Evolutionary conservation across 1,139 yeast genomes (phyloP).

Genomic region (Saccharomyces uvarum): DNA sequence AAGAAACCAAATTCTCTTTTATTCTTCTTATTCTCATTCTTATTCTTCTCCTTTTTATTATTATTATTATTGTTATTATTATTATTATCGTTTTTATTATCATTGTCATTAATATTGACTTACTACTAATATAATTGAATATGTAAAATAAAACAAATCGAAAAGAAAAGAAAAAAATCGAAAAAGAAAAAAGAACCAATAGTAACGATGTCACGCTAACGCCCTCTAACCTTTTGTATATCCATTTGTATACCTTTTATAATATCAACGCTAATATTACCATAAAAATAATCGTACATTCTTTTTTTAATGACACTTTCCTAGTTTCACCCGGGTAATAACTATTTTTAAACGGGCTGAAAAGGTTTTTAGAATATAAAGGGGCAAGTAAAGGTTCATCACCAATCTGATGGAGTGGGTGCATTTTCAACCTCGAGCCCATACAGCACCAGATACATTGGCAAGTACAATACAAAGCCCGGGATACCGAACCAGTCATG

Average conservation of each 20-base stretch:
- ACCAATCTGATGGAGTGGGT: constrained; percentile 1
- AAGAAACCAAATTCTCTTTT: neutral
- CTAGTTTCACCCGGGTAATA: neutral
- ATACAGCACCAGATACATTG: neutral
- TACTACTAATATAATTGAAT: neutral
- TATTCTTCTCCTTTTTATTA: neutral
- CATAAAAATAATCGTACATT: neutral
- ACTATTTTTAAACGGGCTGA: neutral
- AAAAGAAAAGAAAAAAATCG: neutral
- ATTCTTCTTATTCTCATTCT: neutral
- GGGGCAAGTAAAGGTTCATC: constrained; percentile 4
- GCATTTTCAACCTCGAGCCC: neutral
- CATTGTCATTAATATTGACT: neutral
- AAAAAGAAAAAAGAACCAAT: neutral
- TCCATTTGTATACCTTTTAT: neutral
- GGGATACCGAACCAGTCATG: constrained; percentile 31
- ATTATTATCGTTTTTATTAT: neutral
- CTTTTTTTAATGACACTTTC: neutral
- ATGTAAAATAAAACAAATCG: neutral
- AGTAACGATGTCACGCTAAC: neutral
- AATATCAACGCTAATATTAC: neutral
- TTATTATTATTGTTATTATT: neutral
- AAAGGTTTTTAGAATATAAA: constrained; percentile 4
- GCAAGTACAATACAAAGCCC: neutral
- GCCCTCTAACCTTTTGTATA: neutral